phyloP scores from a whole-genome alignment of 78 protist genomes.

The Dictyostelium firmibasis region DNA sequence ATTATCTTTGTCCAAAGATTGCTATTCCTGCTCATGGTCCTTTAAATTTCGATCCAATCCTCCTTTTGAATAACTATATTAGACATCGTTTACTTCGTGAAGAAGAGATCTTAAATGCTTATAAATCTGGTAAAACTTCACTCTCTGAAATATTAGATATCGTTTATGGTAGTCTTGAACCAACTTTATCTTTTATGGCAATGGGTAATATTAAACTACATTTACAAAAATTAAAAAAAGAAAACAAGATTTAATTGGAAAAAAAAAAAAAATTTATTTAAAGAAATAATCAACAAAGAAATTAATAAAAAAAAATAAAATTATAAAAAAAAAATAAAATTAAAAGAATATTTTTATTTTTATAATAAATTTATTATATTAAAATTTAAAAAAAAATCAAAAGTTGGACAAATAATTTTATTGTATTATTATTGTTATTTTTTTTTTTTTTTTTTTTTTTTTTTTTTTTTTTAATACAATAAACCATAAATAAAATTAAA shows the following conservation, averaged over 20 bases:
- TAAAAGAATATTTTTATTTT: too few relatives aligned
- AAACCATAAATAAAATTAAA: not conserved
- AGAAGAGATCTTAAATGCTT: conserved; percentile 41
- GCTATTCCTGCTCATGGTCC: conserved; percentile 81
- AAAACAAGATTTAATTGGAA: conserved; percentile 3
- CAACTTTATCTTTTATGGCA: conserved; percentile 25
- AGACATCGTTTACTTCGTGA: conserved; percentile 52
- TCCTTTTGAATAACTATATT: conserved; percentile 13
- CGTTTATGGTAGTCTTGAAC: conserved; percentile 34
- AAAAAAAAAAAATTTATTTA: not conserved
- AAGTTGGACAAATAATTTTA: too few relatives aligned
- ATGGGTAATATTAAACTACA: conserved; percentile 54
- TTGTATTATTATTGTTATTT: too few relatives aligned
- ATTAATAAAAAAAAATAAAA: too few relatives aligned
- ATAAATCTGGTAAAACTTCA: conserved; percentile 22
- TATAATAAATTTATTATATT: too few relatives aligned
- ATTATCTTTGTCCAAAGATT: conserved; percentile 25
- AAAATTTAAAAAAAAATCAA: too few relatives aligned
- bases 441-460: too few relatives aligned
- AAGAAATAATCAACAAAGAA: too few relatives aligned
- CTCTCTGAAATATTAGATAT: conserved; percentile 8
- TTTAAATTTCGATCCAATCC: conserved; percentile 10
- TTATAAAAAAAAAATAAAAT: too few relatives aligned
- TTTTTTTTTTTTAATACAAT: too few relatives aligned
- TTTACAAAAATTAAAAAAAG: conserved; percentile 40